These are phyloP conservation scores for Berberis vulgaris DNA, from an alignment of 164 flowering plant genomes.

Conservation along the genomic window DNA sequence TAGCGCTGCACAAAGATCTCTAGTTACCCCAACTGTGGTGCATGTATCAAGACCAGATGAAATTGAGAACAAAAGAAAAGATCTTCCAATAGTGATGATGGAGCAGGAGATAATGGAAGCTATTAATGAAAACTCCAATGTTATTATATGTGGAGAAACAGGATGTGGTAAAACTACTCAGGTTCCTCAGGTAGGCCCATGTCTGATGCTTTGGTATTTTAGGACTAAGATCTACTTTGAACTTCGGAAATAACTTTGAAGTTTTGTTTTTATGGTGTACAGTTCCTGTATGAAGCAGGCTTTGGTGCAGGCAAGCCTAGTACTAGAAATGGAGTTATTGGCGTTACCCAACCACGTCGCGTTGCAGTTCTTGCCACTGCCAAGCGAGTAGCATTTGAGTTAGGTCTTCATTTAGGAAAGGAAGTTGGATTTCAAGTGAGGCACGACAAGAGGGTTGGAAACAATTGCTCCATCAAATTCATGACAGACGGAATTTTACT, in stretches of 20 bases:
- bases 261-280: slow-evolving; percentile 15
- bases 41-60: slow-evolving; percentile 73
- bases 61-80: slow-evolving; percentile 53
- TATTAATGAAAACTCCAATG: slow-evolving; percentile 51
- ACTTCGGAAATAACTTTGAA: neutral
- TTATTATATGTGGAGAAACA: slow-evolving; percentile 90
- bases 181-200: slow-evolving; percentile 68
- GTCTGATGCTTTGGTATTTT: neutral
- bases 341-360: slow-evolving; percentile 96
- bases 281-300: slow-evolving; percentile 98
- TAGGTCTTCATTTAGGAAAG: slow-evolving; percentile 72
- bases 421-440: slow-evolving; percentile 97
- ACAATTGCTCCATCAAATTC: slow-evolving; percentile 73
- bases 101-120: slow-evolving; percentile 99
- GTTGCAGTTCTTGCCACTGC: slow-evolving; percentile 98
- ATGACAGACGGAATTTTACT: slow-evolving; percentile 99
- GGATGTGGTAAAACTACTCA: slow-evolving; percentile 98
- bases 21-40: slow-evolving; percentile 42
- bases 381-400: slow-evolving; percentile 85
- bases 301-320: slow-evolving; percentile 48
- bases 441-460: slow-evolving; percentile 81
- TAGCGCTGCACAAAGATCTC: slow-evolving; percentile 14
- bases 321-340: slow-evolving; percentile 61
- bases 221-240: neutral
- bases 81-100: slow-evolving; percentile 95